phyloP scores from a whole-genome alignment of 257 asterid species.

The Parsonsia alboflavescens region DNA sequence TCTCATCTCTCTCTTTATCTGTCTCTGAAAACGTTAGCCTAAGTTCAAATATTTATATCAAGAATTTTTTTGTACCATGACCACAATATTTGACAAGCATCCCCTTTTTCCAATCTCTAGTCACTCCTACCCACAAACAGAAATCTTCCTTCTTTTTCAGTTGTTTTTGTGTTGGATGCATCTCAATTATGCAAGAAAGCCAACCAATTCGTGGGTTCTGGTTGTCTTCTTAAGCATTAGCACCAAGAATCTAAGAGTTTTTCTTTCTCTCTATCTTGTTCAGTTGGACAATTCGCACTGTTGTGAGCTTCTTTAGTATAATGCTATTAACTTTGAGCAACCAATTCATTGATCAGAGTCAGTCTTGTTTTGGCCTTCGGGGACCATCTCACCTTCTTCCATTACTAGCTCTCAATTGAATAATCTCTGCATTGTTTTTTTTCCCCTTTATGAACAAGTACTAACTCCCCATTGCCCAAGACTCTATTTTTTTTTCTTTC shows the following conservation, averaged over 20 bases:
- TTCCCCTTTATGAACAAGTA: conserved; percentile 22
- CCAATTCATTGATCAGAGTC: conserved; percentile 15
- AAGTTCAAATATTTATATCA: neutral
- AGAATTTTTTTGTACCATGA: neutral
- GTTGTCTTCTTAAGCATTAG: conserved; percentile 31
- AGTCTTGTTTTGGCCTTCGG: conserved; percentile 28
- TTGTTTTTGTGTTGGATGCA: conserved; percentile 11
- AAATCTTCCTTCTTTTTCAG: neutral
- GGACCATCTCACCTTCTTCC: conserved; percentile 56
- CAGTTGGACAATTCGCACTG: conserved; percentile 28
- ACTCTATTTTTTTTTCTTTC: conserved; percentile 23
- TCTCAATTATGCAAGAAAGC: conserved; percentile 25
- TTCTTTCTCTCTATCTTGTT: conserved; percentile 2
- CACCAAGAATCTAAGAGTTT: conserved; percentile 30
- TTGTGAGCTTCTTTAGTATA: conserved; percentile 21
- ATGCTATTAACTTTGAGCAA: conserved; percentile 25
- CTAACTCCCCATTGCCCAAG: conserved; percentile 24
- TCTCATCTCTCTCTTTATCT: neutral
- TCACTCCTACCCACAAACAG: neutral
- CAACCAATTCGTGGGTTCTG: conserved; percentile 22
- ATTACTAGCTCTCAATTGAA: conserved; percentile 23
- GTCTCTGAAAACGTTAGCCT: neutral
- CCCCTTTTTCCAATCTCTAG: neutral
- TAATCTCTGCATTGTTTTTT: conserved; percentile 18
- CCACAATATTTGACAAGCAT: neutral